A percentile compares a stretch with the other conserved stretches of the same genome.
phyloP scores from a whole-genome alignment of 2,329 filamentous ascomycete genomes.

The Penicillium sp. region DNA sequence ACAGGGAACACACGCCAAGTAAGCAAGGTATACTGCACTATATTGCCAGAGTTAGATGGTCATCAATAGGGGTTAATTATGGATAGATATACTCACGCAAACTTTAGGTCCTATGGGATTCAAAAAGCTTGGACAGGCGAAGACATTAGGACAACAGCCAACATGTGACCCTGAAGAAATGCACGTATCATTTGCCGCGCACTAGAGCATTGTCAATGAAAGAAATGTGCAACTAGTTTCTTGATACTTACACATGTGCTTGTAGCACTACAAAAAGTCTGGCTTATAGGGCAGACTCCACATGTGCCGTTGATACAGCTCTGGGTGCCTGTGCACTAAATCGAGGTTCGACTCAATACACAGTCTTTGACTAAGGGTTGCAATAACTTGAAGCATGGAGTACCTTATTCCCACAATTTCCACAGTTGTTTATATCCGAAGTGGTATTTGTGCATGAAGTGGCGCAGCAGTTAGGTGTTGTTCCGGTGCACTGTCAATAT shows the following conservation, averaged over 20 bases:
- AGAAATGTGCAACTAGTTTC: background rate
- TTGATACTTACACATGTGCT: background rate
- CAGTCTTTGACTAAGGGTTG: background rate
- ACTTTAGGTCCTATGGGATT: background rate
- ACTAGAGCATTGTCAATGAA: background rate
- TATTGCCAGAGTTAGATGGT: background rate
- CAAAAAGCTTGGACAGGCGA: constrained; percentile 1
- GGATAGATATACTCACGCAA: constrained; percentile 1
- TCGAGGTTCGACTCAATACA: background rate
- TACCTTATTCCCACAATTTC: background rate
- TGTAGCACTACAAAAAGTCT: constrained; percentile 1
- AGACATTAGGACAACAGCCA: constrained; percentile 2
- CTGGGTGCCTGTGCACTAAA: constrained; percentile 1
- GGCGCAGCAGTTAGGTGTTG: constrained; percentile 1
- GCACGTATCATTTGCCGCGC: background rate
- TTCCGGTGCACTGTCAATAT: background rate
- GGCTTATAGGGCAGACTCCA: background rate
- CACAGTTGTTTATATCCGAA: constrained; percentile 2
- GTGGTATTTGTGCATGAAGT: constrained; percentile 2
- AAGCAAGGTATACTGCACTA: constrained; percentile 5
- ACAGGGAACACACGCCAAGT: constrained; percentile 4
- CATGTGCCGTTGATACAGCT: constrained; percentile 5
- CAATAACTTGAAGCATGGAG: background rate
- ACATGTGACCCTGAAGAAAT: background rate
- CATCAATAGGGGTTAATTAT: background rate